phyloP scores from a whole-genome alignment of 2,329 filamentous ascomycete species.

The Pseudocercospora fijiensis region DNA sequence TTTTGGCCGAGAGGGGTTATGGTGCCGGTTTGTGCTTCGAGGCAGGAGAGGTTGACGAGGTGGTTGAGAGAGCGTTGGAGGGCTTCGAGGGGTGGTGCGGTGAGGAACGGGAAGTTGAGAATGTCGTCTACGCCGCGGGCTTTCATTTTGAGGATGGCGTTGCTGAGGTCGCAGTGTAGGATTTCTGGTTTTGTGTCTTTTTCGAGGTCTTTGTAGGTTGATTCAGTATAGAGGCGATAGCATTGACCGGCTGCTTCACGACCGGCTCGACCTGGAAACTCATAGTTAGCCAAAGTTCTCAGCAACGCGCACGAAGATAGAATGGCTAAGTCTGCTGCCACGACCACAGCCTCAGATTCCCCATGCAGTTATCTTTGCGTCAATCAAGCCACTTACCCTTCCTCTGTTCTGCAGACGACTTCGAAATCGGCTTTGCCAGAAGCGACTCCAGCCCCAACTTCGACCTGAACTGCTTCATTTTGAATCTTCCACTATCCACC shows the following conservation, averaged over 20 bases:
- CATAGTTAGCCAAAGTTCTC: no score
- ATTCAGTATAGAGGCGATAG: slow-evolving; percentile 82
- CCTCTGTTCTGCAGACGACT: slow-evolving; percentile 88
- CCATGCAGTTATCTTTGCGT: no score
- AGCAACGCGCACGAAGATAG: no score
- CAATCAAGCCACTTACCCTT: slow-evolving; percentile 56
- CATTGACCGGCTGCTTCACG: slow-evolving; percentile 90
- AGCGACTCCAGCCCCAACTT: slow-evolving; percentile 86
- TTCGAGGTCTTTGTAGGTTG: slow-evolving; percentile 67
- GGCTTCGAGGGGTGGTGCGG: slow-evolving; percentile 72
- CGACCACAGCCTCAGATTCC: no score
- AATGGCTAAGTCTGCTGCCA: no score
- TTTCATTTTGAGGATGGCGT: slow-evolving; percentile 89
- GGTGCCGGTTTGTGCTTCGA: slow-evolving; percentile 63
- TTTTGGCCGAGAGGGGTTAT: slow-evolving; percentile 73
- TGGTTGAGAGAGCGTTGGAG: slow-evolving; percentile 80
- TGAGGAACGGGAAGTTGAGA: slow-evolving; percentile 79
- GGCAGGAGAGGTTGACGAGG: slow-evolving; percentile 73
- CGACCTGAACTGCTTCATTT: slow-evolving; percentile 86
- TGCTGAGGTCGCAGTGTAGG: slow-evolving; percentile 80
- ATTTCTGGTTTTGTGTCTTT: slow-evolving; percentile 84
- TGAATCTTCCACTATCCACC: slow-evolving; percentile 89
- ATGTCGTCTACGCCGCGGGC: slow-evolving; percentile 82
- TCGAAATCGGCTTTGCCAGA: slow-evolving; percentile 84
- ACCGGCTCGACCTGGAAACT: slow-evolving; percentile 77